Evolutionary conservation across 345 rosid species (phyloP).

Genomic region (Brassica cretica): DNA sequence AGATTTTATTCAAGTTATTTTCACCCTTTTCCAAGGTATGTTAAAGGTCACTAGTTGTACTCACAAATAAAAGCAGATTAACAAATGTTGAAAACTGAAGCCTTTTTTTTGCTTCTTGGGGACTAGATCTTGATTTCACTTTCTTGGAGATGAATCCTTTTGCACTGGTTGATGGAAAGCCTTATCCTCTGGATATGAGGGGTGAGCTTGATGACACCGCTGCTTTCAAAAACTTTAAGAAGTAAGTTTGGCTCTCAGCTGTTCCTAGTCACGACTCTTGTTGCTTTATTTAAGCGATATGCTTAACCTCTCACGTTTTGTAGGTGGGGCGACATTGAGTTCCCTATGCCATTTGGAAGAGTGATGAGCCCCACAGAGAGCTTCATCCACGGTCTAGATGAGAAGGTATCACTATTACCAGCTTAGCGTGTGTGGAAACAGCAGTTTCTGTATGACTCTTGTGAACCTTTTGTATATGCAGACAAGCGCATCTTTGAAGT

Average conservation of each 20-base stretch:
- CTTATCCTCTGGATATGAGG: constrained; percentile 98
- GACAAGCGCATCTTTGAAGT: constrained; percentile 98
- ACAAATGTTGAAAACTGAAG: not conserved
- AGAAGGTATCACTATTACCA: constrained; percentile 57
- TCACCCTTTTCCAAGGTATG: constrained; percentile 79
- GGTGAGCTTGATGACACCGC: constrained; percentile 99
- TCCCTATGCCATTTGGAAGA: constrained; percentile 96
- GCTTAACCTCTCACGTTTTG: constrained; percentile 27
- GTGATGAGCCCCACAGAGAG: constrained; percentile 88
- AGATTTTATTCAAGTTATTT: constrained; percentile 68
- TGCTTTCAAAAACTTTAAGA: constrained; percentile 95
- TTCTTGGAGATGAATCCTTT: constrained; percentile 99
- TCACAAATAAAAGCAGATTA: not conserved
- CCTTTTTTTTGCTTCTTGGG: not conserved
- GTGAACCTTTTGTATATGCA: constrained; percentile 35
- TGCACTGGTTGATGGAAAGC: constrained; percentile 83
- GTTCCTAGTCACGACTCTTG: not conserved
- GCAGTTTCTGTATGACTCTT: not conserved
- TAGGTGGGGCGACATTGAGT: constrained; percentile 93
- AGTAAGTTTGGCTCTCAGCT: constrained; percentile 45
- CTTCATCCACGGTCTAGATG: constrained; percentile 90
- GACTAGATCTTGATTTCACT: constrained; percentile 88
- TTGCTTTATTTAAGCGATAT: not conserved
- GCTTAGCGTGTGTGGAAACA: not conserved
- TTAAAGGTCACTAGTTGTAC: constrained; percentile 4